Base-by-base conservation (phyloP, 2,329 filamentous ascomycete genomes). In the Trichophyton benhamiae region DNA sequence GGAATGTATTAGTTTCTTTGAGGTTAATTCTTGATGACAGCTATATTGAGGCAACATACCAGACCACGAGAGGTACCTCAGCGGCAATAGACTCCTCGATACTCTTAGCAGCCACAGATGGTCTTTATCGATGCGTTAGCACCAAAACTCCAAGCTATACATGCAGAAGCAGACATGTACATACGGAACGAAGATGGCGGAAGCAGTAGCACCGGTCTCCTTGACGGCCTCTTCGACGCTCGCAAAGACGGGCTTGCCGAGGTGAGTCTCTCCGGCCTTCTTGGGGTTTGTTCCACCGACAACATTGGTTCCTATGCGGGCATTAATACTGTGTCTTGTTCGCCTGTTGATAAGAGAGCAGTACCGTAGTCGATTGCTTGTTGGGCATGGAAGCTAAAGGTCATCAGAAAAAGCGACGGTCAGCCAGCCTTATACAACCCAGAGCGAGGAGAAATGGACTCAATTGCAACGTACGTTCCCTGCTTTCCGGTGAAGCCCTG, bases 261-360 rank as follows among this genome's bases (percentile, higher is more conserved):
- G 85, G 78, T 99, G 94, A 74, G 85, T 87, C 71, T 84, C 79
- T 72, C 94, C 94, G 67, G 94, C 94, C 82, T 99, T 99, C 84
- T 96, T 97, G 74, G 94, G 94, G 82, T 97, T 97, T 73, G 92
- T 97, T 74, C 94, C 94, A 76, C 94, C 94, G 68, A 99, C 91
- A 68, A 99, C 90, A 76, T 96, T 92, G 71, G 94, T 99, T 76
- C 92, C 90, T 95, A 71, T 65, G 59, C 41, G 59, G 60, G 64
- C 41, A 67, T 76, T 60, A 73, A 33, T 11, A 67, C 64, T 15
- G 44, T 48, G 22, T 27, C 49, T 15, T 27, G 20, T 4, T 30
- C 49, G 27, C 13, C 4, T n/a, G 27, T 7, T 25, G 13, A 5
- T 15, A 58, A 15, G n/a, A 33, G 15, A 58, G n/a, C 6, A 25